A percentile compares a stretch with the other conserved stretches of the same genome.
These are phyloP conservation scores for Blastobotrys capitulatus DNA, from an alignment of 1,139 yeast genomes.

Conservation along the genomic window DNA sequence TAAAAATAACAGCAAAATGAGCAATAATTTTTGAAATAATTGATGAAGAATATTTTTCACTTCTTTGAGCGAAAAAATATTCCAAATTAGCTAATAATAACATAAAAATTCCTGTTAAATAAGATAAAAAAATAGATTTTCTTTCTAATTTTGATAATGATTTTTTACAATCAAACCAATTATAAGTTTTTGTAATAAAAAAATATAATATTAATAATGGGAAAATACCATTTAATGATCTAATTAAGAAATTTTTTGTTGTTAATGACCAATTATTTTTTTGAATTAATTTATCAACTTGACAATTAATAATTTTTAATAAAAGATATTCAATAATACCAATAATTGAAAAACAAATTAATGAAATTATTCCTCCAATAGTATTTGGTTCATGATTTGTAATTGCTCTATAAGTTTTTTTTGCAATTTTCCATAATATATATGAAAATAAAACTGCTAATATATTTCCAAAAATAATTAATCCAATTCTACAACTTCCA, in stretches of 20 bases:
- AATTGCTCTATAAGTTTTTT: constrained; percentile 6
- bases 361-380: constrained; percentile 9
- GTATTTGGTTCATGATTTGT: constrained; percentile 9
- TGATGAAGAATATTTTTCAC: not conserved
- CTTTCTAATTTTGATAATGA: constrained; percentile 1
- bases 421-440: constrained; percentile 3
- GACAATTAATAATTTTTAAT: constrained; percentile 3
- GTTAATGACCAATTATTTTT: not conserved
- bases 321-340: constrained; percentile 4
- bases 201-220: constrained; percentile 5
- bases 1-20: constrained; percentile 1
- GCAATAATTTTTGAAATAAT: not conserved
- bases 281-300: constrained; percentile 5
- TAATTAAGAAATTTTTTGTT: constrained; percentile 5
- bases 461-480: constrained; percentile 7
- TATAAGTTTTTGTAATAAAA: not conserved
- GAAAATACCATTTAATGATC: constrained; percentile 8
- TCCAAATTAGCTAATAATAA: constrained; percentile 7
- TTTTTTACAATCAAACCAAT: constrained; percentile 5
- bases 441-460: constrained; percentile 1
- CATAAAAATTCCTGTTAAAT: constrained; percentile 1
- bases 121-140: constrained; percentile 3
- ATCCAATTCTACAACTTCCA: constrained; percentile 2
- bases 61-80: constrained; percentile 6
- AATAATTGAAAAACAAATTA: constrained; percentile 3